Conservation (phyloP, 2,329 filamentous ascomycete genomes). For the Diaporthe sp. region DNA sequence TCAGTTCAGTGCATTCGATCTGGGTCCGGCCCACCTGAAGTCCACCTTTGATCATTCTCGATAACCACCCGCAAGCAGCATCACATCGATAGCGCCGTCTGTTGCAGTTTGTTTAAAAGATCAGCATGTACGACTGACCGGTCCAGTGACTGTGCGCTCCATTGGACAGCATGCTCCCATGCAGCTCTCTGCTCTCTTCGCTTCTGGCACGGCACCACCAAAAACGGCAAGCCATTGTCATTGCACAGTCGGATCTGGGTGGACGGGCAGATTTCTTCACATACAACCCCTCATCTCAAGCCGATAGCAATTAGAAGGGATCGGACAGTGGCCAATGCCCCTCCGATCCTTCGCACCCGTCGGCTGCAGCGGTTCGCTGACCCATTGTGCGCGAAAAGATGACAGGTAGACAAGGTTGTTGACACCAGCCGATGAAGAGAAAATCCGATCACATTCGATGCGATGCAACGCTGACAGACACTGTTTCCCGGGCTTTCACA, state of each 20-base stretch:
- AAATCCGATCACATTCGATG: slow-evolving; percentile 23
- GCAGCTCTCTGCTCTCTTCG: neutral
- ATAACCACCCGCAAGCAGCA: neutral
- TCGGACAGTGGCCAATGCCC: slow-evolving; percentile 11
- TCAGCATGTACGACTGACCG: slow-evolving; percentile 7
- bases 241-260: neutral
- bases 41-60: slow-evolving; percentile 18
- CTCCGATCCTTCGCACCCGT: slow-evolving; percentile 26
- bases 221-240: neutral
- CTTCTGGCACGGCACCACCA: neutral
- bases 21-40: neutral
- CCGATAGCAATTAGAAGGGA: neutral
- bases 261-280: slow-evolving; percentile 8
- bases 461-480: slow-evolving; percentile 25
- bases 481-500: neutral
- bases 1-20: neutral
- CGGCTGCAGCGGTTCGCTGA: slow-evolving; percentile 10
- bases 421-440: slow-evolving; percentile 19
- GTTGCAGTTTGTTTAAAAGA: slow-evolving; percentile 9
- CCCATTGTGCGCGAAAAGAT: neutral
- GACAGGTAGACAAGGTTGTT: slow-evolving; percentile 27
- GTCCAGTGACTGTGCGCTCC: neutral
- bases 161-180: neutral
- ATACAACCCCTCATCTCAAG: neutral
- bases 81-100: slow-evolving; percentile 18